A percentile compares a stretch with the other conserved stretches of the same genome.
phyloP scores from a whole-genome alignment of 176 grass and related monocot species.

The Aegilops speltoides region DNA sequence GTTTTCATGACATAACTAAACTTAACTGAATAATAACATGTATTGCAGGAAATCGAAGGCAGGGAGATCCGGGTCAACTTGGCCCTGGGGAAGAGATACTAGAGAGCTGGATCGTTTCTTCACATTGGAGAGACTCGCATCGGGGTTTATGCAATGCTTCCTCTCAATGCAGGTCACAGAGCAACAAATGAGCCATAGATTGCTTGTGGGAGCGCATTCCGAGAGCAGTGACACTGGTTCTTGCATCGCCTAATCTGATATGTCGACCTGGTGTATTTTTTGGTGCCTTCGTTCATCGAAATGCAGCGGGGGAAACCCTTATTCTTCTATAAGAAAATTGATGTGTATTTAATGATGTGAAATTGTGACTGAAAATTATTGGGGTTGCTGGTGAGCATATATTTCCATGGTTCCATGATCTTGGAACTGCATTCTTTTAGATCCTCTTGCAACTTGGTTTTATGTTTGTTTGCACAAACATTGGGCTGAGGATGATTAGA shows the following conservation, averaged over 20 bases:
- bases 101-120: constrained; percentile 10
- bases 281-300: not conserved
- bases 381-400: not conserved
- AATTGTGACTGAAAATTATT: not conserved
- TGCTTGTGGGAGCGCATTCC: not conserved
- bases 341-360: not conserved
- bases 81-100: constrained; percentile 62
- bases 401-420: not conserved
- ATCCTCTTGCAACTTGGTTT: not conserved
- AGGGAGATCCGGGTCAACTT: constrained; percentile 70
- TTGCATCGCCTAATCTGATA: not conserved
- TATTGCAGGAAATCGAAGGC: constrained; percentile 74
- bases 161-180: not conserved
- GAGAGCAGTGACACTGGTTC: not conserved
- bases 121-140: not conserved
- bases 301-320: not conserved
- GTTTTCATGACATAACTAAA: not conserved
- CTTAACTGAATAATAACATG: not conserved
- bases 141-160: not conserved
- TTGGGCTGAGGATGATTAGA: not conserved
- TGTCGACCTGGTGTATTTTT: not conserved
- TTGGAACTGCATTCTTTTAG: not conserved
- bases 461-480: not conserved
- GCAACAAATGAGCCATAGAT: not conserved
- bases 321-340: not conserved